Evolutionary conservation across 1,284 basidiomycete genomes (phyloP).

Genomic region (Marasmius tenuissimus): DNA sequence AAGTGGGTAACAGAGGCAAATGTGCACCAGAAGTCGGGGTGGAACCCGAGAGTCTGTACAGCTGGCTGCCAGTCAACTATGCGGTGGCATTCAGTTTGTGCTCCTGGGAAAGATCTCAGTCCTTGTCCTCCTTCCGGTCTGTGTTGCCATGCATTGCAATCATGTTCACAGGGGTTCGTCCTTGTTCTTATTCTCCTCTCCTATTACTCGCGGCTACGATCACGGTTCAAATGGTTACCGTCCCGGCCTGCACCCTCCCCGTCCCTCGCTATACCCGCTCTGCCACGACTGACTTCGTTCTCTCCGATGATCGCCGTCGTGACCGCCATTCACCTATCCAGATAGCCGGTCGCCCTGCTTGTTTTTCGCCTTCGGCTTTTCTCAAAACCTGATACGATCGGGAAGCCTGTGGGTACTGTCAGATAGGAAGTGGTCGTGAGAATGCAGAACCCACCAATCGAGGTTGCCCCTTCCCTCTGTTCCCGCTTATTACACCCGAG

Average conservation of each 20-base stretch:
- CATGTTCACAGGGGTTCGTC: too few species aligned
- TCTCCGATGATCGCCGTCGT: slow-evolving; percentile 19
- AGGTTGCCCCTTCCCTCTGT: too few species aligned
- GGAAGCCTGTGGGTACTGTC: not conserved
- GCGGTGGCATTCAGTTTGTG: too few species aligned
- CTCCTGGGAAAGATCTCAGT: too few species aligned
- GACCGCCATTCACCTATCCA: slow-evolving; percentile 34
- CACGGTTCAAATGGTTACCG: too few species aligned
- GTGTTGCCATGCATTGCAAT: too few species aligned
- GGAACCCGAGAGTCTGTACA: slow-evolving; percentile 51
- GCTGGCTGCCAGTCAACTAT: slow-evolving; percentile 38
- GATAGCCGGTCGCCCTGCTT: slow-evolving; percentile 32
- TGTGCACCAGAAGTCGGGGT: slow-evolving; percentile 72
- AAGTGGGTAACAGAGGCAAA: not conserved
- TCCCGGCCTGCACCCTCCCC: slow-evolving; percentile 29
- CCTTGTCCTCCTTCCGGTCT: too few species aligned
- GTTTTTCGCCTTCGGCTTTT: slow-evolving; percentile 27
- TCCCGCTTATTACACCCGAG: too few species aligned
- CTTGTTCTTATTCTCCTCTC: too few species aligned
- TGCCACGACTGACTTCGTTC: slow-evolving; percentile 12
- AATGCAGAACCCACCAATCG: too few species aligned
- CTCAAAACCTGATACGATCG: slow-evolving; percentile 21
- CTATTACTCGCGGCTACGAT: too few species aligned
- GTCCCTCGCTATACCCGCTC: slow-evolving; percentile 30
- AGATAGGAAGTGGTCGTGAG: not conserved